Conservation (phyloP, 2,329 filamentous ascomycete species). For the Dryadomyces sulphureus region DNA sequence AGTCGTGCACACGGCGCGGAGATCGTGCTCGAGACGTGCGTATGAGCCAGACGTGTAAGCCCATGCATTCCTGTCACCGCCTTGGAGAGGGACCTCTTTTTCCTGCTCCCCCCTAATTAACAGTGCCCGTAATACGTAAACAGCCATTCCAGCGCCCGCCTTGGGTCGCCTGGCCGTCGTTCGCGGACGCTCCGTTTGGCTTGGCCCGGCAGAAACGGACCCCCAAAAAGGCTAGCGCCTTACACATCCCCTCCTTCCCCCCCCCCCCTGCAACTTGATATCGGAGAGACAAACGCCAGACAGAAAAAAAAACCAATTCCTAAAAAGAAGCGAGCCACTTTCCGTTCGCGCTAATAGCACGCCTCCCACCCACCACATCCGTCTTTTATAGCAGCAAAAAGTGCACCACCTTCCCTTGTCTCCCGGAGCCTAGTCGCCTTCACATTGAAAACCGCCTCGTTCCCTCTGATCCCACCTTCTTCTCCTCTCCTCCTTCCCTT, state of each 20-base stretch:
- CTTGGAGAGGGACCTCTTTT: too few relatives aligned
- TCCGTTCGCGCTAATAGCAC: conserved; percentile 9
- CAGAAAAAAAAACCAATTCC: background rate
- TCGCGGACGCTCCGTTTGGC: background rate
- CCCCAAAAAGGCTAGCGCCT: background rate
- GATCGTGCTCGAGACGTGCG: too few relatives aligned
- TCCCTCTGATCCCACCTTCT: conserved; percentile 3
- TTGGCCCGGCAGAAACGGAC: background rate
- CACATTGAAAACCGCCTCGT: conserved; percentile 10
- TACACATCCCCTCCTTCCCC: background rate
- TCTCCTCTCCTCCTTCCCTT: background rate
- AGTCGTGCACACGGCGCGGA: too few relatives aligned
- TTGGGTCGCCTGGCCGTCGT: background rate
- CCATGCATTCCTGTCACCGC: background rate
- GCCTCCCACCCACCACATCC: conserved; percentile 4
- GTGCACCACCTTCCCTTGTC: background rate
- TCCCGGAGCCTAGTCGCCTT: conserved; percentile 1
- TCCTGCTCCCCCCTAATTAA: too few relatives aligned
- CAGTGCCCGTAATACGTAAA: too few relatives aligned
- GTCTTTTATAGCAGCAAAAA: conserved; percentile 2
- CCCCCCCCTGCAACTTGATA: background rate
- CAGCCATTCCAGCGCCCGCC: background rate
- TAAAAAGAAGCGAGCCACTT: conserved; percentile 1
- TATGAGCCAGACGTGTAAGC: background rate
- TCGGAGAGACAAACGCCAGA: background rate